These are phyloP conservation scores for Acanthamoeba lenticulata DNA, from an alignment of 208 protist species.

Conservation along the genomic window DNA sequence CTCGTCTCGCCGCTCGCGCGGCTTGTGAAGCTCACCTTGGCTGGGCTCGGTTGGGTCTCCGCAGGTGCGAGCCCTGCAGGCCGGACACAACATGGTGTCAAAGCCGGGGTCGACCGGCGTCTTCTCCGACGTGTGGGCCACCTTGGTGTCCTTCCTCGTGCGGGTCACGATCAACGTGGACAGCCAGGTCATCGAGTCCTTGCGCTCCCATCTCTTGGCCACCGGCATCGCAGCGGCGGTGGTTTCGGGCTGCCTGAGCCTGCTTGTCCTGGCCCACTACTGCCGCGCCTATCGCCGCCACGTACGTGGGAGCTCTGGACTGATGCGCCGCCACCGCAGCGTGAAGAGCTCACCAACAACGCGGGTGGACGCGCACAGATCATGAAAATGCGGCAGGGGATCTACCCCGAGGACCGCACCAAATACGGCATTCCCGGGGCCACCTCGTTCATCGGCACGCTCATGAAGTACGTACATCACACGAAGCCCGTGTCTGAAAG, in stretches of 20 bases:
- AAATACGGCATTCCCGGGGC: background rate
- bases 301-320: too few species aligned
- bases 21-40: background rate
- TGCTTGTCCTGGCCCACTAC: slow-evolving; percentile 29
- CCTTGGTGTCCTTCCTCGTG: slow-evolving; percentile 11
- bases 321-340: too few species aligned
- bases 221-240: background rate
- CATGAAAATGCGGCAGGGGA: slow-evolving; percentile 6
- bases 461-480: slow-evolving; percentile 2
- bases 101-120: background rate
- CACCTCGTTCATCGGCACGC: slow-evolving; percentile 16
- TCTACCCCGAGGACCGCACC: background rate
- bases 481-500: background rate
- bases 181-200: background rate
- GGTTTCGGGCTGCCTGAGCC: background rate
- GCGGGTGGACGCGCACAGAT: background rate
- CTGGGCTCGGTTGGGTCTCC: too few species aligned
- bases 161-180: background rate
- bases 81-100: background rate
- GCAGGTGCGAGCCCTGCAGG: background rate
- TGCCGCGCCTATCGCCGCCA: background rate
- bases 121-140: background rate
- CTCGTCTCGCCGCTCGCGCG: background rate
- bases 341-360: background rate
- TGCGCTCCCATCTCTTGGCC: background rate